A percentile compares a stretch with the other conserved stretches of the same genome.
These are phyloP conservation scores for Auxenochlorella pyrenoidosa DNA, from an alignment of 139 green algal genomes.

Conservation along the genomic window DNA sequence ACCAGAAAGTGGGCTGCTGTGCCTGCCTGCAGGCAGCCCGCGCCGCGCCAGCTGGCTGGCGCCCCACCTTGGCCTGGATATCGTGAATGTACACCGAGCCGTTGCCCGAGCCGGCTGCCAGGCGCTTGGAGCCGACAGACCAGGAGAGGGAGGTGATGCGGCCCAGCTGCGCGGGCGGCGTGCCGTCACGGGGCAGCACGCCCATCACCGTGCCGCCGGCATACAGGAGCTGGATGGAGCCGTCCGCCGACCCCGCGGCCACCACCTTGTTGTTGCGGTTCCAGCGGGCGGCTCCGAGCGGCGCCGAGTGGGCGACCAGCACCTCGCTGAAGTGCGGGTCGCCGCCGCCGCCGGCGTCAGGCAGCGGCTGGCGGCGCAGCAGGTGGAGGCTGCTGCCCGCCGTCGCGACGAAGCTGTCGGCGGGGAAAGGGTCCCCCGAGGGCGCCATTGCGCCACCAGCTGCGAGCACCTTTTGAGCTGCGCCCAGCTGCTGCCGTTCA, in stretches of 20 bases:
- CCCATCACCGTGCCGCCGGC: slow-evolving; percentile 33
- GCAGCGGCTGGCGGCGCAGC: neutral
- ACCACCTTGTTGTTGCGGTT: slow-evolving; percentile 62
- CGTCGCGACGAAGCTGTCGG: slow-evolving; percentile 1
- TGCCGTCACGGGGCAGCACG: slow-evolving; percentile 14
- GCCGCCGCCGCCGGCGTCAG: neutral
- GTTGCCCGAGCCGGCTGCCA: slow-evolving; percentile 32
- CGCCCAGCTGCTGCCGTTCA: too few species aligned
- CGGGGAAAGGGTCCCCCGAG: neutral
- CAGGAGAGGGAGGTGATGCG: slow-evolving; percentile 38
- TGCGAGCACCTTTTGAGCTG: too few species aligned
- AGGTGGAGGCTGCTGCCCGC: slow-evolving; percentile 8
- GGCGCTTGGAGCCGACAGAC: slow-evolving; percentile 47
- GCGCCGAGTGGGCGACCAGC: neutral
- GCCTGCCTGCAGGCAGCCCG: neutral
- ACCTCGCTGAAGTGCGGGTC: neutral
- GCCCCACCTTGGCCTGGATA: slow-evolving; percentile 37
- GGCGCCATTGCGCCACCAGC: neutral
- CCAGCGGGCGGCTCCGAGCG: neutral
- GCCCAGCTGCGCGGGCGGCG: neutral
- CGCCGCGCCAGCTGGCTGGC: neutral
- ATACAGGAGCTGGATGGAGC: slow-evolving; percentile 41
- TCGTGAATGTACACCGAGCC: slow-evolving; percentile 40
- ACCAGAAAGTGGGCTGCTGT: too few species aligned
- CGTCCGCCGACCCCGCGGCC: slow-evolving; percentile 31